These are phyloP conservation scores for Limnomonas spitsbergensis DNA, from an alignment of 139 green algal species.

Conservation along the genomic window DNA sequence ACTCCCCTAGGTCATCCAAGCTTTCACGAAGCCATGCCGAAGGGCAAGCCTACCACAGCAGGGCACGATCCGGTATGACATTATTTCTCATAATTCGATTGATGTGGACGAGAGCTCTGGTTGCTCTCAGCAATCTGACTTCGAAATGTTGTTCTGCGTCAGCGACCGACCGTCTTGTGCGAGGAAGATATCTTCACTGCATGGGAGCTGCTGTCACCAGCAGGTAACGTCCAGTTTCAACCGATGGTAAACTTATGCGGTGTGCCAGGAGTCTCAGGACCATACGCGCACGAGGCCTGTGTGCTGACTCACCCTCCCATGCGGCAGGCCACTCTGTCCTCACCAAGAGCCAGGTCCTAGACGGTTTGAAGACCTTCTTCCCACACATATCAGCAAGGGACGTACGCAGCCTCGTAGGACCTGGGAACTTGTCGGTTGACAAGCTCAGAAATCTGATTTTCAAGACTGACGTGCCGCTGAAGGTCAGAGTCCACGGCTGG, in stretches of 20 bases:
- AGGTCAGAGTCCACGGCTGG: no score
- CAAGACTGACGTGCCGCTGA: slow-evolving; percentile 16
- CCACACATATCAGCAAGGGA: slow-evolving; percentile 21
- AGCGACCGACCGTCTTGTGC: slow-evolving; percentile 6
- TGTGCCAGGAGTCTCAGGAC: neutral
- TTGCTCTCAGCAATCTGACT: no score
- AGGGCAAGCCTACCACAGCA: no score
- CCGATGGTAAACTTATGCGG: neutral
- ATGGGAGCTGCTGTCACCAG: slow-evolving; percentile 13
- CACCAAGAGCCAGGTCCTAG: slow-evolving; percentile 23
- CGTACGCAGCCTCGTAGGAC: slow-evolving; percentile 17
- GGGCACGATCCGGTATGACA: no score
- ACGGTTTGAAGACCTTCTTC: slow-evolving; percentile 19
- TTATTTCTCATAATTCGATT: no score
- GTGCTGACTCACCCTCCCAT: neutral
- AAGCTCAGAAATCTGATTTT: slow-evolving; percentile 28
- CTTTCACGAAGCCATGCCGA: no score
- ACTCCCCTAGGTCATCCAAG: no score
- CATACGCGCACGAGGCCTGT: neutral
- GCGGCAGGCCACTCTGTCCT: slow-evolving; percentile 16
- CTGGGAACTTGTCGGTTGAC: slow-evolving; percentile 27
- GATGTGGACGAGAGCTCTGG: no score
- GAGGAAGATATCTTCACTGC: slow-evolving; percentile 20
- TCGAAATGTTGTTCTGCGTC: no score
- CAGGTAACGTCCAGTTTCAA: slow-evolving; percentile 15